A percentile compares a stretch with the other conserved stretches of the same genome.
These are phyloP conservation scores for Cryphonectria japonica DNA, from an alignment of 2,329 filamentous ascomycete species.

Conservation along the genomic window DNA sequence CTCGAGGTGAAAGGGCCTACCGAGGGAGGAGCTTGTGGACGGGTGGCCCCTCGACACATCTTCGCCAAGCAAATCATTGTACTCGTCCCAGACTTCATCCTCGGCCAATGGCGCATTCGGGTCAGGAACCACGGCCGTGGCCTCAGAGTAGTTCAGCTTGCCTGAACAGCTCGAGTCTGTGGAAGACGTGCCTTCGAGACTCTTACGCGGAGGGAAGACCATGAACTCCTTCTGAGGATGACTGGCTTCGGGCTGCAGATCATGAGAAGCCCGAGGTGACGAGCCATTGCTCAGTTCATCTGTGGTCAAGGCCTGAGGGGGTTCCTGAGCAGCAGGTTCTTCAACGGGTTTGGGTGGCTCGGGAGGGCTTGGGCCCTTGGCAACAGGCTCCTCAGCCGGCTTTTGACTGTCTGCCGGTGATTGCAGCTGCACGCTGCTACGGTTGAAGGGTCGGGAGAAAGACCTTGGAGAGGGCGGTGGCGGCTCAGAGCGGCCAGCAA, in stretches of 20 bases:
- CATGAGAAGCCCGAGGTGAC: conserved; percentile 38
- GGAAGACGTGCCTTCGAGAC: conserved; percentile 61
- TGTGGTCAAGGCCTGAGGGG: conserved; percentile 39
- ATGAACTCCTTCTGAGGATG: conserved; percentile 66
- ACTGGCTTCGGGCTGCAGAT: conserved; percentile 38
- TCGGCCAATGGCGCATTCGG: conserved; percentile 67
- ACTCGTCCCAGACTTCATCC: conserved; percentile 94
- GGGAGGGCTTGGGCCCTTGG: conserved; percentile 52
- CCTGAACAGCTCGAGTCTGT: conserved; percentile 71
- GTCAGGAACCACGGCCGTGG: conserved; percentile 68
- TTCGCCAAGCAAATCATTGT: conserved; percentile 83
- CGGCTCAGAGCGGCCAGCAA: conserved; percentile 70
- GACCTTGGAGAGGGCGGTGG: conserved; percentile 67
- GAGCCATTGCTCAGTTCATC: conserved; percentile 38
- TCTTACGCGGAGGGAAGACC: conserved; percentile 67
- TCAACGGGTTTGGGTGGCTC: conserved; percentile 42
- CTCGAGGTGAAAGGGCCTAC: conserved; percentile 60
- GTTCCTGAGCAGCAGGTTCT: conserved; percentile 43
- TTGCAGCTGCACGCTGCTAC: conserved; percentile 50
- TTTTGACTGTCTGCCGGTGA: conserved; percentile 36
- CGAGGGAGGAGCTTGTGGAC: conserved; percentile 60
- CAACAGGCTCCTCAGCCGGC: conserved; percentile 47
- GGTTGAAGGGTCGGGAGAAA: conserved; percentile 82
- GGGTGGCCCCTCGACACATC: conserved; percentile 49
- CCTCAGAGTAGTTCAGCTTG: conserved; percentile 60